Conservation (phyloP, 305 asterid genomes). For the Euphrasia arctica region DNA sequence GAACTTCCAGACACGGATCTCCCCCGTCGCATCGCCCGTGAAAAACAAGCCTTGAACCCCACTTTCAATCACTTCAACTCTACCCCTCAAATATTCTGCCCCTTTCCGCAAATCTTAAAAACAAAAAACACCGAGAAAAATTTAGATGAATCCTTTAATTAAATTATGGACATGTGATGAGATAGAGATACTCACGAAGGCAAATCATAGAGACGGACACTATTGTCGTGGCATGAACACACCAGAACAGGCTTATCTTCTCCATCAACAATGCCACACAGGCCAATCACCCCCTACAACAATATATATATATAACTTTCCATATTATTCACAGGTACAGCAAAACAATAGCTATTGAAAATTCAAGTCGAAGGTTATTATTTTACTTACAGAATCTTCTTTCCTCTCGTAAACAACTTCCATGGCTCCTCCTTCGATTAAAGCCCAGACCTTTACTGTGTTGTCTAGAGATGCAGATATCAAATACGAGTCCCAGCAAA, state of each 20-base stretch:
- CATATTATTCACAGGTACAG: not conserved
- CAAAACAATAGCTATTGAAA: not conserved
- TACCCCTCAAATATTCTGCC: slow-evolving; percentile 27
- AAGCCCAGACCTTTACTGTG: slow-evolving; percentile 56
- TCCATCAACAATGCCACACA: slow-evolving; percentile 47
- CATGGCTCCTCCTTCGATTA: slow-evolving; percentile 37
- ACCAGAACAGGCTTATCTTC: slow-evolving; percentile 45
- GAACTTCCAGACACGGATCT: slow-evolving; percentile 33
- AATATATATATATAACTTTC: not conserved
- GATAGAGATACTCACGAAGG: slow-evolving; percentile 31
- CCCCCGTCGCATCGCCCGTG: slow-evolving; percentile 49
- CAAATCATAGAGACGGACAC: slow-evolving; percentile 34
- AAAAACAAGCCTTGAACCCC: slow-evolving; percentile 47
- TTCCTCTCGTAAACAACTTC: slow-evolving; percentile 40
- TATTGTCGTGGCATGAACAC: slow-evolving; percentile 29
- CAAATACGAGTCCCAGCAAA: slow-evolving; percentile 54
- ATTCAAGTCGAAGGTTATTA: not conserved
- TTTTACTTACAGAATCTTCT: slow-evolving; percentile 42
- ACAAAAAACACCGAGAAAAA: no score
- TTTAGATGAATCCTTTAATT: not conserved
- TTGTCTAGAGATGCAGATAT: slow-evolving; percentile 65
- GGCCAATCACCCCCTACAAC: slow-evolving; percentile 46
- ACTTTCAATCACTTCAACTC: slow-evolving; percentile 26
- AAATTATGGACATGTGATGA: not conserved
- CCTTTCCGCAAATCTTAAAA: slow-evolving; percentile 30